phyloP scores from a whole-genome alignment of 345 rosid species.

The Dipteronia dyeriana region DNA sequence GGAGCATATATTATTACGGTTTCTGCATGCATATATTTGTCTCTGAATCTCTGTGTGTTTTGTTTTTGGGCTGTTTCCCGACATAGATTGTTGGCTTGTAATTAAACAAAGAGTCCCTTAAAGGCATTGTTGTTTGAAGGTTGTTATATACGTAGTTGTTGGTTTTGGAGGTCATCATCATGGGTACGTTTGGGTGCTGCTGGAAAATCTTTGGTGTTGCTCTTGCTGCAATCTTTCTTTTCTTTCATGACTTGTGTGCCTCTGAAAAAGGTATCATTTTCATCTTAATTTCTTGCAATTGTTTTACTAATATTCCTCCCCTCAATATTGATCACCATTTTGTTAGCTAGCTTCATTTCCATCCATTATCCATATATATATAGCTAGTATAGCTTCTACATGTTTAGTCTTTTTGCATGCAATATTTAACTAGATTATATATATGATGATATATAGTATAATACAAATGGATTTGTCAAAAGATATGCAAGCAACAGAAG shows the following conservation, averaged over 20 bases:
- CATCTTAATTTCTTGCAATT: neutral
- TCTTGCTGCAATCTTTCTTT: conserved; percentile 25
- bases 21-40: conserved; percentile 7
- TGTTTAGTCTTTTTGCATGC: neutral
- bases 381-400: too few relatives aligned
- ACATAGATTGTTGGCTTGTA: neutral
- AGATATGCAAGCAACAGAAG: too few relatives aligned
- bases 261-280: conserved; percentile 32
- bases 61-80: neutral
- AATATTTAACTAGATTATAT: neutral
- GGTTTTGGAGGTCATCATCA: neutral
- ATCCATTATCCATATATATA: neutral
- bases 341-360: neutral
- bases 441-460: too few relatives aligned
- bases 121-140: neutral
- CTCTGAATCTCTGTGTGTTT: conserved; percentile 9
- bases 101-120: neutral
- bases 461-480: too few relatives aligned
- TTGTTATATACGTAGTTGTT: neutral
- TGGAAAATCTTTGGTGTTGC: conserved; percentile 7
- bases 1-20: too few relatives aligned
- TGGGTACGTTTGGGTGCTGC: conserved; percentile 21
- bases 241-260: conserved; percentile 34
- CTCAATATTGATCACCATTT: neutral
- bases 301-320: too few relatives aligned